phyloP scores from a whole-genome alignment of 1,284 basidiomycete genomes.

The Apiotrichum veenhuisii region DNA sequence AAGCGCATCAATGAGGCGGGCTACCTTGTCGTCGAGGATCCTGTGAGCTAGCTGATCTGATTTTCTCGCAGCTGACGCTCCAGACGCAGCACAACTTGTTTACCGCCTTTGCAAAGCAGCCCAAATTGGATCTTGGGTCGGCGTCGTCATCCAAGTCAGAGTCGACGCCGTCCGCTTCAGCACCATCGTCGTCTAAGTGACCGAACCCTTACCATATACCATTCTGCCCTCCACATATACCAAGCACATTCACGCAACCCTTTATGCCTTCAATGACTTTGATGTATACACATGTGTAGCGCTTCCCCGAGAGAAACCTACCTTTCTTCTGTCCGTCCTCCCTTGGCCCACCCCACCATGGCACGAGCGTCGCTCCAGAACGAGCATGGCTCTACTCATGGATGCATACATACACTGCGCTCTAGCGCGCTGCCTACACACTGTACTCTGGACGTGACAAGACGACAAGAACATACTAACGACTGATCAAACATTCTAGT shows the following conservation, averaged over 20 bases:
- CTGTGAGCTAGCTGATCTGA: slow-evolving; percentile 27
- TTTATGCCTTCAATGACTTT: too few species aligned
- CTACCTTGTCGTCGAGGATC: slow-evolving; percentile 44
- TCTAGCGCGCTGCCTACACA: slow-evolving; percentile 5
- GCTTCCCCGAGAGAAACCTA: too few species aligned
- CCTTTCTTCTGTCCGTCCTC: too few species aligned
- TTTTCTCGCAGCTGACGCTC: background rate
- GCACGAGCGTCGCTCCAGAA: too few species aligned
- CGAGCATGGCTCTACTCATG: background rate
- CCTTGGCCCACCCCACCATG: too few species aligned
- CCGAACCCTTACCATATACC: too few species aligned
- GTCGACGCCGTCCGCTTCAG: too few species aligned
- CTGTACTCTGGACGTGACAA: background rate
- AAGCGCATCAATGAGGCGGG: slow-evolving; percentile 39
- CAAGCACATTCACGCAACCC: background rate
- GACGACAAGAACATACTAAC: background rate
- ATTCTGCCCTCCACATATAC: too few species aligned
- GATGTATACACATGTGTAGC: background rate
- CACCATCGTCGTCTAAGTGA: too few species aligned
- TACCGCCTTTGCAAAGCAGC: slow-evolving; percentile 31
- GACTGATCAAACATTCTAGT: slow-evolving; percentile 7
- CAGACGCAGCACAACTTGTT: slow-evolving; percentile 40
- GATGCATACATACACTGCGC: slow-evolving; percentile 18
- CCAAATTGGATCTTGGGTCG: slow-evolving; percentile 19
- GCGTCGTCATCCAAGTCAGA: too few species aligned